phyloP scores from a whole-genome alignment of 345 rosid genomes.

The Gossypium anomalum region DNA sequence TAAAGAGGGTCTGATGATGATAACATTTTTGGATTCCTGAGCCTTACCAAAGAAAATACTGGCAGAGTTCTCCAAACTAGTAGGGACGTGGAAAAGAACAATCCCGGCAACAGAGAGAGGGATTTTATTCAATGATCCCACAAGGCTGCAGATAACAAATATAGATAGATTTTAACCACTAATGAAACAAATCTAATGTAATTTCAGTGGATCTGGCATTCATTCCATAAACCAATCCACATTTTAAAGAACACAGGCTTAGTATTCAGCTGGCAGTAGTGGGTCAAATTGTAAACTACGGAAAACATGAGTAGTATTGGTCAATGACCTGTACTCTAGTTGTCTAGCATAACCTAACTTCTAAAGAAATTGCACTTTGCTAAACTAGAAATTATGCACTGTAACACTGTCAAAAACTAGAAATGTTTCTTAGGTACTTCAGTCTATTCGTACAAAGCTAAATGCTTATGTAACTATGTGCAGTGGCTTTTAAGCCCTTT shows the following conservation, averaged over 20 bases:
- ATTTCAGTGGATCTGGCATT: background rate
- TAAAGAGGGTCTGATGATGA: too few relatives aligned
- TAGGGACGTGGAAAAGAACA: slow-evolving; percentile 80
- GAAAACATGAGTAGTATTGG: background rate
- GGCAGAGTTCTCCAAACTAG: slow-evolving; percentile 86
- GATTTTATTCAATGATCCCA: slow-evolving; percentile 93
- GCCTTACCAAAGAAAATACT: slow-evolving; percentile 90
- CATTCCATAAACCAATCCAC: background rate
- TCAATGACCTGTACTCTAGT: background rate
- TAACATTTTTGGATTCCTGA: background rate
- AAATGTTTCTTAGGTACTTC: background rate
- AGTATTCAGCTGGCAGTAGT: background rate
- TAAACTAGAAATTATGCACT: background rate
- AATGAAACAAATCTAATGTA: background rate
- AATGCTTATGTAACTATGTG: background rate
- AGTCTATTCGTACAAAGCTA: background rate
- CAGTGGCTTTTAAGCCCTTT: background rate
- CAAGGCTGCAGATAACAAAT: slow-evolving; percentile 60
- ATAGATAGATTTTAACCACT: background rate
- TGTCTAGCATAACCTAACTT: background rate
- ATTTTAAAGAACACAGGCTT: background rate
- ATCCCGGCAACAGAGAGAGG: slow-evolving; percentile 86
- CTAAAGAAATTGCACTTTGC: background rate
- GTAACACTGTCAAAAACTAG: slow-evolving; percentile 4
- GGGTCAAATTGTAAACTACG: background rate